Evolutionary conservation across 495 filamentous ascomycete species (phyloP), one percentile per base, ranked within the genome.

Genomic region (Coniosporium apollinis): DNA sequence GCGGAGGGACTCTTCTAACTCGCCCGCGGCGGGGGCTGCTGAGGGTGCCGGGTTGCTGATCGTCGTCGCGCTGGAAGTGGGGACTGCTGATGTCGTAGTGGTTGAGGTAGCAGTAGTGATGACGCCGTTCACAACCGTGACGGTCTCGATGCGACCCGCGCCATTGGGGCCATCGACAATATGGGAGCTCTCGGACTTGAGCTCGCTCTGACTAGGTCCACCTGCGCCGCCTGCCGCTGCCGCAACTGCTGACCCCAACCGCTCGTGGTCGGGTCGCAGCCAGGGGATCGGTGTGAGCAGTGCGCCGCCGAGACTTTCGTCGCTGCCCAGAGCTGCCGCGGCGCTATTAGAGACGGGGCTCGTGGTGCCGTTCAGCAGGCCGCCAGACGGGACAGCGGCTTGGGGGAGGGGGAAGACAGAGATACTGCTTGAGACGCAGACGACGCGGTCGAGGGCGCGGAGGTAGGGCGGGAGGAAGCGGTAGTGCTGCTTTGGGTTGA

Each of bases 211-310:
- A 22, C 40, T 31, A 36, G 37, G 25, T 30, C 38, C 48, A 28
- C 33, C 38, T 33, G 38, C 43, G 31, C 37, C 45, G 36, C 28
- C 48, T 46, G 15, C 41, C 33, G 18, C 29, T 25, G 19, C 40
- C 36, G 21, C 45, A 45, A 29, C 56, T 54, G 18, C 37, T 43
- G 18, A 48, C 30, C 19, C 45, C 48, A 19, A 29, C 30, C 49
- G 22, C 49, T 49, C 36, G 54, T 38, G 44, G 38, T 32, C 13
- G 47, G 58, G 59, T 13, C 44, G 60, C 5, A 94, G 59, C 89
- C 89, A 96, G 0, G 85, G 81, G 30, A 97, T 97, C 0, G 87
- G 87, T 0, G 89, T 94, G 17, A 97, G 65, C 22, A 94, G 67
- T 0, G 91, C 89, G 7, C 89, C 89, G 25, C 89, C 87, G 5